Percentiles rank a stretch among this genome's conserved stretches.
Conservation (phyloP, 495 filamentous ascomycete genomes). For the Staphylotrichum longicolle region DNA sequence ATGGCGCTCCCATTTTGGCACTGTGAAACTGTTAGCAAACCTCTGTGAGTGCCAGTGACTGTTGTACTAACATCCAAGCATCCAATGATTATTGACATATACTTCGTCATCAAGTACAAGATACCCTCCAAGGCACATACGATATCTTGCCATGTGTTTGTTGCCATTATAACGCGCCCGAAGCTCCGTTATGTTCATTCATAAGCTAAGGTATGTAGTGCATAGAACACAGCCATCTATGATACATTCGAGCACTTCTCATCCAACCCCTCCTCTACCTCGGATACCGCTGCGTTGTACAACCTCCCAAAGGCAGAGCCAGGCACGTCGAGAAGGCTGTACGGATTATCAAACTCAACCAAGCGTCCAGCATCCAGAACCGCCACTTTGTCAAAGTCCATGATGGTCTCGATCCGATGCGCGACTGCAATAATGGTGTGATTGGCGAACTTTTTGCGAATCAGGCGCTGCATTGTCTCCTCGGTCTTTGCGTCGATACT, state of each 20-base stretch:
- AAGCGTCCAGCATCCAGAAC: slow-evolving; percentile 38
- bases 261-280: slow-evolving; percentile 12
- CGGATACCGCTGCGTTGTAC: slow-evolving; percentile 18
- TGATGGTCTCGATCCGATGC: slow-evolving; percentile 43
- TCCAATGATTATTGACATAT: no score
- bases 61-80: no score
- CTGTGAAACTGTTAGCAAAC: no score
- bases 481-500: slow-evolving; percentile 34
- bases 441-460: slow-evolving; percentile 35
- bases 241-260: background rate
- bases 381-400: slow-evolving; percentile 43
- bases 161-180: no score
- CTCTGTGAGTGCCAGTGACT: no score
- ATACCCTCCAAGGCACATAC: no score
- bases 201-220: no score
- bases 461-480: slow-evolving; percentile 31
- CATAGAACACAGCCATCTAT: background rate
- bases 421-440: slow-evolving; percentile 48
- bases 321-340: slow-evolving; percentile 33
- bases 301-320: slow-evolving; percentile 19
- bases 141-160: no score
- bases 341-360: slow-evolving; percentile 39
- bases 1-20: no score
- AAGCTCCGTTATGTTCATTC: no score
- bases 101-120: no score